These are phyloP conservation scores for Sophora flavescens DNA, from an alignment of 306 rosid genomes.

Conservation along the genomic window DNA sequence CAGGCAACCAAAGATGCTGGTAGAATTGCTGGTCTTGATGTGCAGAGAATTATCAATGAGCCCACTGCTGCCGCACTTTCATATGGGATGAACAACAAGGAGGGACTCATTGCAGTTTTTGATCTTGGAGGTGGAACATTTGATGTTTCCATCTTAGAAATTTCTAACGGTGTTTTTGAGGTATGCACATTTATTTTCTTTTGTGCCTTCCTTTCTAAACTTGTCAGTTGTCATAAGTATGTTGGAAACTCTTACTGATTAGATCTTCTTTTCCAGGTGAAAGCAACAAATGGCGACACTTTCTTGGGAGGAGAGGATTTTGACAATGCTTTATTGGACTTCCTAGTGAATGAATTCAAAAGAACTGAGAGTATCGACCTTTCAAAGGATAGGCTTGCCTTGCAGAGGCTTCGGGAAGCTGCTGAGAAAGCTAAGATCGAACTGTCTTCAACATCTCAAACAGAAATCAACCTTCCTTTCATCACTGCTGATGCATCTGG, in stretches of 20 bases:
- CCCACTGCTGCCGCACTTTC: constrained; percentile 96
- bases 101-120: constrained; percentile 87
- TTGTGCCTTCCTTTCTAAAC: not conserved
- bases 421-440: constrained; percentile 94
- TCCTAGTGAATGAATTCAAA: constrained; percentile 76
- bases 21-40: constrained; percentile 87
- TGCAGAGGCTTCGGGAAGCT: constrained; percentile 91
- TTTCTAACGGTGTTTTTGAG: constrained; percentile 92
- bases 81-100: constrained; percentile 92
- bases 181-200: constrained; percentile 39
- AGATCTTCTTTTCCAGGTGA: constrained; percentile 60
- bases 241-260: not conserved
- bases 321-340: constrained; percentile 79
- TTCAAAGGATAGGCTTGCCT: constrained; percentile 80
- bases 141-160: constrained; percentile 88
- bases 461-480: constrained; percentile 84
- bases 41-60: constrained; percentile 85
- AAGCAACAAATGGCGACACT: constrained; percentile 91
- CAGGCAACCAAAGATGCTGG: constrained; percentile 95
- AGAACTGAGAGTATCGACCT: constrained; percentile 76
- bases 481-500: constrained; percentile 92
- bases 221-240: not conserved
- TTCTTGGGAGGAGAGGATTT: constrained; percentile 93
- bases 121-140: constrained; percentile 97
- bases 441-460: constrained; percentile 84